phyloP scores from a whole-genome alignment of 1,284 basidiomycete genomes.

The Sparassis latifolia region DNA sequence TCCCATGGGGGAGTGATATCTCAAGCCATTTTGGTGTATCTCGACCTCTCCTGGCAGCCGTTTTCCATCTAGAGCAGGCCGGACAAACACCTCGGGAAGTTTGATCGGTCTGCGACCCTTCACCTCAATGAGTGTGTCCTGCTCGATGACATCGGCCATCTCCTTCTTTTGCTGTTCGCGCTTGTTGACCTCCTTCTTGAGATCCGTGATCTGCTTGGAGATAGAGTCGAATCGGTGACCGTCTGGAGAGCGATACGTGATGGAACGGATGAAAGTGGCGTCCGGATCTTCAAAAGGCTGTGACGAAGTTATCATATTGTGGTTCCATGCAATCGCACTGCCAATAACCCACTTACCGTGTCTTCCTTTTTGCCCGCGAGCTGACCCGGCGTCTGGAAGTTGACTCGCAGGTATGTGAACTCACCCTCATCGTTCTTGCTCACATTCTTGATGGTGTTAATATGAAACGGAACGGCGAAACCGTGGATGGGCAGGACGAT shows the following conservation, averaged over 20 bases:
- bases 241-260: constrained; percentile 91
- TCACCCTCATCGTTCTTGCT: constrained; percentile 98
- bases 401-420: constrained; percentile 91
- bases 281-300: constrained; percentile 97
- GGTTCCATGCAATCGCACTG: neutral
- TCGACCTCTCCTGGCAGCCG: constrained; percentile 93
- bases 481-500: constrained; percentile 93
- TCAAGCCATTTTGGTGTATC: constrained; percentile 95
- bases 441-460: constrained; percentile 97
- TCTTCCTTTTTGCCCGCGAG: constrained; percentile 99
- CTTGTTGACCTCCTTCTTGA: constrained; percentile 97
- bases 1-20: constrained; percentile 87
- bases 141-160: constrained; percentile 96
- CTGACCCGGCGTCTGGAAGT: constrained; percentile 98
- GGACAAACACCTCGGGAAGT: constrained; percentile 89
- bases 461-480: constrained; percentile 96
- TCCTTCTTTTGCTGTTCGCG: constrained; percentile 97
- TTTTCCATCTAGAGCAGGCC: constrained; percentile 92
- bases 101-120: constrained; percentile 81
- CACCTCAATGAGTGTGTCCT: constrained; percentile 83
- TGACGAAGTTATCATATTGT: neutral
- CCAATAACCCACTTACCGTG: constrained; percentile 51
- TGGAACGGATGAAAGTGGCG: constrained; percentile 92
- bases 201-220: constrained; percentile 87
- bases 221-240: constrained; percentile 85